Percentiles rank a stretch among this genome's conserved stretches.
These are phyloP conservation scores for Pseudocercospora musae DNA, from an alignment of 2,329 filamentous ascomycete genomes.

Conservation along the genomic window DNA sequence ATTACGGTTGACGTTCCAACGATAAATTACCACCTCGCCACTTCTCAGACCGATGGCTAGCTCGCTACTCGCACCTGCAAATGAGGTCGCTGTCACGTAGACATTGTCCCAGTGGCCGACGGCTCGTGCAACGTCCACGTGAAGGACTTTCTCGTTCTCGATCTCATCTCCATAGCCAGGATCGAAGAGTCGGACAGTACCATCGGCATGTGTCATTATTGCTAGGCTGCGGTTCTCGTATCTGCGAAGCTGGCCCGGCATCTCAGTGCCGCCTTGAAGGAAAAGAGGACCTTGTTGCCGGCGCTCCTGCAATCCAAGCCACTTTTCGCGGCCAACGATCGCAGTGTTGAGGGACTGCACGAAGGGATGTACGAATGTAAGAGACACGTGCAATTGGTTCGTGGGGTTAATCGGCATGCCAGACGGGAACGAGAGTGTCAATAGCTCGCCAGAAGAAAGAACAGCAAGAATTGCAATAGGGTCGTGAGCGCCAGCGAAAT, in stretches of 20 bases:
- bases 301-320: conserved; percentile 87
- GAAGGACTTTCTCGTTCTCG: conserved; percentile 76
- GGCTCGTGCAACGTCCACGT: conserved; percentile 81
- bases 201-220: conserved; percentile 84
- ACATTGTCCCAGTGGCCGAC: conserved; percentile 75
- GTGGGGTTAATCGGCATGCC: conserved; percentile 88
- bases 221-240: conserved; percentile 82
- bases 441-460: conserved; percentile 79
- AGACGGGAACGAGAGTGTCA: conserved; percentile 87
- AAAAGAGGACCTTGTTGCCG: conserved; percentile 74
- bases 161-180: conserved; percentile 88
- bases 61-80: conserved; percentile 78
- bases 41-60: conserved; percentile 74
- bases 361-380: conserved; percentile 89
- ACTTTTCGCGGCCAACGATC: conserved; percentile 71
- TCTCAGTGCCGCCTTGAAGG: conserved; percentile 74
- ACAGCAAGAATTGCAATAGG: conserved; percentile 80
- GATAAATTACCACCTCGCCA: conserved; percentile 83
- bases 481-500: conserved; percentile 84
- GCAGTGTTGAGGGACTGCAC: conserved; percentile 70
- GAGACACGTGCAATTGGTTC: conserved; percentile 83
- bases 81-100: conserved; percentile 72
- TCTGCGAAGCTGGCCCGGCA: conserved; percentile 64
- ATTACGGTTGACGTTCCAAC: conserved; percentile 78
- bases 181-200: conserved; percentile 90